Evolutionary conservation across 2,329 filamentous ascomycete species (phyloP).

Genomic region (Phaeosphaeriaceae sp.): DNA sequence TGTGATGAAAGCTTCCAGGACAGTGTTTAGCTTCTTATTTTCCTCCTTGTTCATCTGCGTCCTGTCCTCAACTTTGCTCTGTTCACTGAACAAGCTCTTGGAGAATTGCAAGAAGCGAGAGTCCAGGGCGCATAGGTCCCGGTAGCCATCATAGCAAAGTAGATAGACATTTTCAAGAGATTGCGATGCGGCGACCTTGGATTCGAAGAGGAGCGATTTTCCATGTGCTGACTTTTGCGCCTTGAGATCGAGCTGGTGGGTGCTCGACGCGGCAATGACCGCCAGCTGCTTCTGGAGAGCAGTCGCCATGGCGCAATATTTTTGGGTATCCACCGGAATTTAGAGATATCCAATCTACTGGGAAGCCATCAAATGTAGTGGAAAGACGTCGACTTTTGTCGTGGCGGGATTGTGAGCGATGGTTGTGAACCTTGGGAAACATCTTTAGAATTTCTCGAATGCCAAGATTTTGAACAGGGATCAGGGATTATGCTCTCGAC

Average conservation of each 20-base stretch:
- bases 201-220: conserved; percentile 93
- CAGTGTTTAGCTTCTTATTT: conserved; percentile 79
- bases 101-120: conserved; percentile 76
- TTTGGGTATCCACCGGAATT: neutral
- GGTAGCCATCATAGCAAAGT: conserved; percentile 86
- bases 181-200: conserved; percentile 81
- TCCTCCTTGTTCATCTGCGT: conserved; percentile 81
- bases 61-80: conserved; percentile 88
- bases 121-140: conserved; percentile 89
- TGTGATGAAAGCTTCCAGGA: conserved; percentile 81
- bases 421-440: no score
- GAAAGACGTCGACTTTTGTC: conserved; percentile 21
- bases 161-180: conserved; percentile 88
- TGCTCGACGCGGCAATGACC: conserved; percentile 87
- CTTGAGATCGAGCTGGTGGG: conserved; percentile 88
- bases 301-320: conserved; percentile 66
- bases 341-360: neutral
- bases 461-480: no score
- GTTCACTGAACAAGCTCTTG: conserved; percentile 85
- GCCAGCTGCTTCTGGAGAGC: conserved; percentile 93
- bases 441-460: no score
- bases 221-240: conserved; percentile 90
- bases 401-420: conserved; percentile 15
- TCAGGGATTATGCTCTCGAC: no score
- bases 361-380: conserved; percentile 33